Evolutionary conservation across 257 asterid genomes (phyloP).

Genomic region (Salvia rosmarinus): DNA sequence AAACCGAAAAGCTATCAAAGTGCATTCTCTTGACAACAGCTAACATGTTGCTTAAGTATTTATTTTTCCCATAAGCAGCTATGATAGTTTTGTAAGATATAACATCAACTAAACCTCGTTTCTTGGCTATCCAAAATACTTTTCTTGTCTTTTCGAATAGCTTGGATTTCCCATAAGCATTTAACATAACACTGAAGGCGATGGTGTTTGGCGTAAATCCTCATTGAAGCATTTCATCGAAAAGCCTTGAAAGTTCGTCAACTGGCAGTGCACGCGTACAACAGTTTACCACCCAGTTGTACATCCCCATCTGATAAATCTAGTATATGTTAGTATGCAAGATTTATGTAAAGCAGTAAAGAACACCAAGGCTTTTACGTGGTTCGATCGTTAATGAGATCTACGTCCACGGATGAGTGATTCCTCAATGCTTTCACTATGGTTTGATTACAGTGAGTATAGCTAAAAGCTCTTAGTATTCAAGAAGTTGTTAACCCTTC

Average conservation of each 20-base stretch:
- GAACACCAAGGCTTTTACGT: conserved; percentile 65
- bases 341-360: too few relatives aligned
- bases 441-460: too few relatives aligned
- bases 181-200: conserved; percentile 76
- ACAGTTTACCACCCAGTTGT: conserved; percentile 84
- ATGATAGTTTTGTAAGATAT: conserved; percentile 83
- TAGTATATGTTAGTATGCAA: too few relatives aligned
- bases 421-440: too few relatives aligned
- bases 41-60: conserved; percentile 74
- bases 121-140: conserved; percentile 72
- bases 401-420: too few relatives aligned
- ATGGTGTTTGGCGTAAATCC: conserved; percentile 70
- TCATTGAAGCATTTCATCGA: conserved; percentile 76
- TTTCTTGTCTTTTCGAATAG: conserved; percentile 70
- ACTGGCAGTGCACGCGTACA: conserved; percentile 85
- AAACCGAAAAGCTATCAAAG: conserved; percentile 79
- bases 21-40: conserved; percentile 70
- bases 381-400: too few relatives aligned
- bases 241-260: conserved; percentile 83
- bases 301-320: conserved; percentile 97
- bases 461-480: too few relatives aligned
- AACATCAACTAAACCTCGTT: conserved; percentile 64
- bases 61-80: conserved; percentile 81
- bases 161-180: conserved; percentile 78
- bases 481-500: too few relatives aligned